Conservation (phyloP, 2,329 filamentous ascomycete genomes). For the Stachybotrys echinatus region DNA sequence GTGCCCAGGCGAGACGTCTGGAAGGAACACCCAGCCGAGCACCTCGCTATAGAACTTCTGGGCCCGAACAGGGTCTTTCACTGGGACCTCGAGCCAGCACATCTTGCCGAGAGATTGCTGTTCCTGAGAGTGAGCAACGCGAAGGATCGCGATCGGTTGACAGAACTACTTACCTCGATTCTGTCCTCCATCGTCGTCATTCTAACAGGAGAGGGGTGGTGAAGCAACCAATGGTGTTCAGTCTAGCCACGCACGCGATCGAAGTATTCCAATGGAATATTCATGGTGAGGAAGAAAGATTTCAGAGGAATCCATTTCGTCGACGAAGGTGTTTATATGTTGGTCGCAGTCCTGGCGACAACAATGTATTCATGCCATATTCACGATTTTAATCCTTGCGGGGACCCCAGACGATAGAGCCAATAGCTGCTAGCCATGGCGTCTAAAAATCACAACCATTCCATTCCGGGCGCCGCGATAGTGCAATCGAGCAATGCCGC, state of each 20-base stretch:
- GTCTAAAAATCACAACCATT: neutral
- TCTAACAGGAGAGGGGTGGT: too few relatives aligned
- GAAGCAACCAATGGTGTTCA: too few relatives aligned
- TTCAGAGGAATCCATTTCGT: too few relatives aligned
- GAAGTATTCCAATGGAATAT: too few relatives aligned
- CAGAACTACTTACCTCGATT: too few relatives aligned
- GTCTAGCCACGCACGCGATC: too few relatives aligned
- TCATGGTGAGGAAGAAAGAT: too few relatives aligned
- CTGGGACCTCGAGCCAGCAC: slow-evolving; percentile 34
- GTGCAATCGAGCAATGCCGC: neutral
- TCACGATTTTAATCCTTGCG: neutral
- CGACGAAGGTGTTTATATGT: too few relatives aligned
- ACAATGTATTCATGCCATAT: too few relatives aligned
- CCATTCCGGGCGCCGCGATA: neutral
- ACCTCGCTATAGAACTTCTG: slow-evolving; percentile 30
- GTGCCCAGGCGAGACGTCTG: slow-evolving; percentile 11
- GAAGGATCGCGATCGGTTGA: too few relatives aligned
- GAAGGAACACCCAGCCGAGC: slow-evolving; percentile 24
- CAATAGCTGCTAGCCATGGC: neutral
- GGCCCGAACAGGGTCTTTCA: slow-evolving; percentile 25
- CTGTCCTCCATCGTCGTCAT: too few relatives aligned
- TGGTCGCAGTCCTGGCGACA: too few relatives aligned
- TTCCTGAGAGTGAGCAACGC: neutral
- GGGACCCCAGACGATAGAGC: neutral
- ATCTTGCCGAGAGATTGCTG: slow-evolving; percentile 24